Base-by-base conservation (phyloP, 345 rosid genomes). In the Alliaria petiolata region DNA sequence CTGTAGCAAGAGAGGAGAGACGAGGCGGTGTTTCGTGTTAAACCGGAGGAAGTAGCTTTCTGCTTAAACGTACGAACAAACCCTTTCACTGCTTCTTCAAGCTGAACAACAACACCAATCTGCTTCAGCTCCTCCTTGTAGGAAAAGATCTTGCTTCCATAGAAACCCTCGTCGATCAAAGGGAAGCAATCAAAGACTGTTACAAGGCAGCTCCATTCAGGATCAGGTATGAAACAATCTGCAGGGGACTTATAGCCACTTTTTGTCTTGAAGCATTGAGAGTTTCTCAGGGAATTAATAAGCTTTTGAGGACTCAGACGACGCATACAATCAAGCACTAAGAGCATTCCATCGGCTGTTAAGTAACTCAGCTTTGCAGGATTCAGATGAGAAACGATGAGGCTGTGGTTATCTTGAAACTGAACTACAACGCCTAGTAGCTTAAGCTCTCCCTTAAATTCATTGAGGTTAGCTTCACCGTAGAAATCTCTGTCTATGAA, bases 201-300 rank as follows among this genome's bases (percentile, higher is more conserved):
- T 0, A 89, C 65, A 45, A 91, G 84, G 58, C 84, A 74, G 33
- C 88, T 83, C 91, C 95, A 87, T 34, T 80, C 84, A 14, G 81
- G 81, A 67, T 89, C 82, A 34, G 67, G 56, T 72, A 83, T 58
- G 81, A 83, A 91, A 57, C 95, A 82, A 1, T 84, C 88, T 3
- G 62, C 59, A 0, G 93, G 91, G 9, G 34, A 17, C 71, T 64
- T 89, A 70, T 59, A 85, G 7, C 87, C 91, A 8, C 25, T 46
- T 38, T 47, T 66, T 1, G 95, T 89, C 79, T 72, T 84, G 77
- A 91, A 46, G 67, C 89, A 84, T 62, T 57, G 75, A 0, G 70
- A 34, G 15, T 5, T 56, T 65, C 36, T 34, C 51, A 87, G 61
- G 13, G 76, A 28, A 0, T 14, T 54, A 8, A 77, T 78, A 36